A percentile compares a stretch with the other conserved stretches of the same genome.
These are phyloP conservation scores for Psilocybe sp. DNA, from an alignment of 768 basidiomycete genomes.

Conservation along the genomic window DNA sequence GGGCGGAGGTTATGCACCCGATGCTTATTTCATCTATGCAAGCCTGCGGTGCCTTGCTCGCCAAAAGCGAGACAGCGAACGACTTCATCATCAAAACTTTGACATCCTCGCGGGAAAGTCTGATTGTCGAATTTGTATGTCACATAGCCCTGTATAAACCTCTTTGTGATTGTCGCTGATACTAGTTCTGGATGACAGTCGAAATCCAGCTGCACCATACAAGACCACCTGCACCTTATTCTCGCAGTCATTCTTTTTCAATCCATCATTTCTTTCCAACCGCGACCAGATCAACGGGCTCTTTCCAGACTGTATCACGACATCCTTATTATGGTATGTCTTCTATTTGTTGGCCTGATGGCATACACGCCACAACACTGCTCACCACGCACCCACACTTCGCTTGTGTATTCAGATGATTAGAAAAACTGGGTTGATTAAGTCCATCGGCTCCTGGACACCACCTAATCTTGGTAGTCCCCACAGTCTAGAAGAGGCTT, in stretches of 20 bases:
- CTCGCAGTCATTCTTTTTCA: slow-evolving; percentile 50
- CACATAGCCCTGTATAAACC: slow-evolving; percentile 11
- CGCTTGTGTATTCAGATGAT: slow-evolving; percentile 38
- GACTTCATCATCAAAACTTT: slow-evolving; percentile 47
- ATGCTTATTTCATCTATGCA: slow-evolving; percentile 55
- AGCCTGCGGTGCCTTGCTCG: slow-evolving; percentile 60
- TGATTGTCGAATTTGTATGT: slow-evolving; percentile 57
- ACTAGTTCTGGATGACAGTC: slow-evolving; percentile 26
- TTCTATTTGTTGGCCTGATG: slow-evolving; percentile 7
- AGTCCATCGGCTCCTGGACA: slow-evolving; percentile 41
- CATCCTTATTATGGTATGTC: slow-evolving; percentile 57
- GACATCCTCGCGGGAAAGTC: slow-evolving; percentile 40
- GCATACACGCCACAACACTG: slow-evolving; percentile 14
- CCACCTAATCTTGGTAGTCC: slow-evolving; percentile 35
- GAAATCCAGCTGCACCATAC: slow-evolving; percentile 30
- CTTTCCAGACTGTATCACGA: slow-evolving; percentile 55
- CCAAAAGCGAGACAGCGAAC: slow-evolving; percentile 43
- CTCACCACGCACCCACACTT: slow-evolving; percentile 17
- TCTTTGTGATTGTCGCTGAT: slow-evolving; percentile 17
- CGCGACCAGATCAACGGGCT: slow-evolving; percentile 44
- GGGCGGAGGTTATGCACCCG: slow-evolving; percentile 42
- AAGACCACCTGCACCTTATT: slow-evolving; percentile 41
- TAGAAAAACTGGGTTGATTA: slow-evolving; percentile 42
- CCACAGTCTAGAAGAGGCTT: slow-evolving; percentile 35
- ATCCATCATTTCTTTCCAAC: slow-evolving; percentile 56